These are phyloP conservation scores for Neopestalotiopsis rosae DNA, from an alignment of 2,329 filamentous ascomycete genomes.

Conservation along the genomic window DNA sequence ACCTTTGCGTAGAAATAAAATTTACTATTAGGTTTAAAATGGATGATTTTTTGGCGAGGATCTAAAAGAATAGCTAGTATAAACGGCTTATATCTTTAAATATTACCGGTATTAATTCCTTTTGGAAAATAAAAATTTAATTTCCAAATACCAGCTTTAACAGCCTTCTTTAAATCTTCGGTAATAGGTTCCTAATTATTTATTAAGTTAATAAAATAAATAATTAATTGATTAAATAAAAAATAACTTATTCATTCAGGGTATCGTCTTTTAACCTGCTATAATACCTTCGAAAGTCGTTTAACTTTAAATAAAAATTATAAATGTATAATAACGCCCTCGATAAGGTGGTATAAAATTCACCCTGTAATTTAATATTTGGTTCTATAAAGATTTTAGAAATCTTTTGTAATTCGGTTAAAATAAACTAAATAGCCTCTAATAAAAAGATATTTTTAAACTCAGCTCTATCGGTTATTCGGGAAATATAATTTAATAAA, in stretches of 20 bases:
- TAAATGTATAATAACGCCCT: background rate
- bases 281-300: background rate
- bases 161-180: background rate
- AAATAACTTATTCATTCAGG: background rate
- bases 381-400: background rate
- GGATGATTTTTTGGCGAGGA: background rate
- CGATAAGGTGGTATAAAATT: conserved; percentile 3
- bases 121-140: background rate
- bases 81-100: background rate
- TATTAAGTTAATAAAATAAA: background rate
- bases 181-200: background rate
- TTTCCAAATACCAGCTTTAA: background rate
- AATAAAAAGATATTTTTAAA: background rate
- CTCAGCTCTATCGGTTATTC: background rate
- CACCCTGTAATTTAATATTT: background rate
- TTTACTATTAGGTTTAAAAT: background rate
- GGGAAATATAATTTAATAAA: background rate
- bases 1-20: background rate
- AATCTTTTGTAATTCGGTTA: background rate
- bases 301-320: background rate
- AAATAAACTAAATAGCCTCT: background rate
- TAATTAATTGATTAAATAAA: conserved; percentile 3
- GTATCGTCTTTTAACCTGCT: background rate
- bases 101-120: background rate
- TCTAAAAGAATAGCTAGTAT: background rate